Percentiles rank a stretch among this genome's conserved stretches.
These are phyloP conservation scores for Lolium perenne DNA, from an alignment of 176 grass and related monocot species.

Conservation along the genomic window DNA sequence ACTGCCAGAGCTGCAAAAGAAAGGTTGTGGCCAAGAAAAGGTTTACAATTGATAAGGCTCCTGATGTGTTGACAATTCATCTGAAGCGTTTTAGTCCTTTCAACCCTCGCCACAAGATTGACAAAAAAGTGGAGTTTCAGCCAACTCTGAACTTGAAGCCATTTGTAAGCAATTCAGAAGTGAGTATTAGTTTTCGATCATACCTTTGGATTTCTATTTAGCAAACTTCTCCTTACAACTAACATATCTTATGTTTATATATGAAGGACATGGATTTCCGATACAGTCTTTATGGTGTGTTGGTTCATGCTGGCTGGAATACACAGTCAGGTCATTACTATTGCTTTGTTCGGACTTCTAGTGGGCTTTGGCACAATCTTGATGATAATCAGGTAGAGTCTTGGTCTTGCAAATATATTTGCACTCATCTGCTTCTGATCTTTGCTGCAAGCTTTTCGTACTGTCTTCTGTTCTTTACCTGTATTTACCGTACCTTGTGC, in stretches of 20 bases:
- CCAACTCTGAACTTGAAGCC: constrained; percentile 71
- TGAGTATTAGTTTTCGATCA: constrained; percentile 38
- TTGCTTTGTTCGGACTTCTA: constrained; percentile 86
- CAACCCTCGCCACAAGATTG: constrained; percentile 70
- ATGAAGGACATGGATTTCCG: constrained; percentile 71
- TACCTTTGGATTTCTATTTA: constrained; percentile 19
- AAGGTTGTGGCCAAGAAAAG: constrained; percentile 85
- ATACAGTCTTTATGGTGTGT: constrained; percentile 85
- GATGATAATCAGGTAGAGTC: constrained; percentile 72
- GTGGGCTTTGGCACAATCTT: constrained; percentile 90
- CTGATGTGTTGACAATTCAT: constrained; percentile 79
- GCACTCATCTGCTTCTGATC: constrained; percentile 15
- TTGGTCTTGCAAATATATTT: constrained; percentile 33
- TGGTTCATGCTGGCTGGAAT: constrained; percentile 83
- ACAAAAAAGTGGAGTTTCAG: constrained; percentile 73
- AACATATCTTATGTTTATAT: constrained; percentile 11
- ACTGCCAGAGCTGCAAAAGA: constrained; percentile 70
- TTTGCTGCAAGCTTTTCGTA: constrained; percentile 12
- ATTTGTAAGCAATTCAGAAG: constrained; percentile 73
- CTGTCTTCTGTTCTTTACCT: not conserved
- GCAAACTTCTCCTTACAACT: not conserved
- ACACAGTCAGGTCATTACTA: constrained; percentile 86
- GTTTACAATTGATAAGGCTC: constrained; percentile 79
- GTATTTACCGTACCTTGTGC: not conserved
- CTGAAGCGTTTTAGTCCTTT: constrained; percentile 81